Percentiles rank a stretch among this genome's conserved stretches.
Evolutionary conservation across 2,329 filamentous ascomycete genomes (phyloP).

Genomic region (Neodidymelliopsis sp.): DNA sequence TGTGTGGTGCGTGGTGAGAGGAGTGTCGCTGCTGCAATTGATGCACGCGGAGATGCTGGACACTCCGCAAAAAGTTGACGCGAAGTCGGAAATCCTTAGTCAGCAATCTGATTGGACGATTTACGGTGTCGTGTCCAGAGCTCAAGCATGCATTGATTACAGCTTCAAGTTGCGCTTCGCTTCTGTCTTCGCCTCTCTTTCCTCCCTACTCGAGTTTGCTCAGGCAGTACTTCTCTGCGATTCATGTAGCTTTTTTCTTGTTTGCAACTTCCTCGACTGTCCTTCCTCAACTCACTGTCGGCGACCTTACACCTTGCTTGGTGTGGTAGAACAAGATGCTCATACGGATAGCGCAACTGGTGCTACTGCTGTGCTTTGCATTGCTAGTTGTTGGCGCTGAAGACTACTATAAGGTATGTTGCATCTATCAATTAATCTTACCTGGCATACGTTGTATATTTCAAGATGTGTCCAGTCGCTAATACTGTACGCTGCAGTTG

Average conservation of each 20-base stretch:
- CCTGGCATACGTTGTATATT: constrained; percentile 3
- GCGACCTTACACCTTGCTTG: constrained; percentile 15
- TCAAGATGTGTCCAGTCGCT: constrained; percentile 14
- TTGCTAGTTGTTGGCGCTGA: constrained; percentile 60
- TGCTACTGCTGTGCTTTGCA: constrained; percentile 53
- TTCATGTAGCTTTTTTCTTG: constrained; percentile 14
- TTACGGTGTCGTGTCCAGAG: constrained; percentile 41
- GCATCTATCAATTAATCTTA: neutral
- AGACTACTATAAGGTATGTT: constrained; percentile 78
- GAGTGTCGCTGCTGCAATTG: constrained; percentile 10
- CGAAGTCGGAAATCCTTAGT: constrained; percentile 37
- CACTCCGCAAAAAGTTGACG: constrained; percentile 35
- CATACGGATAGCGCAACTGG: constrained; percentile 52
- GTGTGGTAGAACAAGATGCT: constrained; percentile 49
- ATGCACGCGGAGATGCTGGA: constrained; percentile 17
- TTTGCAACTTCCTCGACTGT: neutral
- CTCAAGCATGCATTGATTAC: constrained; percentile 20
- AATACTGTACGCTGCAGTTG: constrained; percentile 61
- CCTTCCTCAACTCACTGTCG: neutral
- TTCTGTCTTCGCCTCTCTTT: constrained; percentile 23
- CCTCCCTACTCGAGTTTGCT: constrained; percentile 5
- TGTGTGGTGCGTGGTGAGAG: constrained; percentile 1
- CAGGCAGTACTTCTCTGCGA: constrained; percentile 23
- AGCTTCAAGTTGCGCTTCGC: constrained; percentile 17
- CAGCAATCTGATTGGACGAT: constrained; percentile 39